Percentiles rank a stretch among this genome's conserved stretches.
Conservation (phyloP, 257 asterid genomes). For the Solanum phureja region DNA sequence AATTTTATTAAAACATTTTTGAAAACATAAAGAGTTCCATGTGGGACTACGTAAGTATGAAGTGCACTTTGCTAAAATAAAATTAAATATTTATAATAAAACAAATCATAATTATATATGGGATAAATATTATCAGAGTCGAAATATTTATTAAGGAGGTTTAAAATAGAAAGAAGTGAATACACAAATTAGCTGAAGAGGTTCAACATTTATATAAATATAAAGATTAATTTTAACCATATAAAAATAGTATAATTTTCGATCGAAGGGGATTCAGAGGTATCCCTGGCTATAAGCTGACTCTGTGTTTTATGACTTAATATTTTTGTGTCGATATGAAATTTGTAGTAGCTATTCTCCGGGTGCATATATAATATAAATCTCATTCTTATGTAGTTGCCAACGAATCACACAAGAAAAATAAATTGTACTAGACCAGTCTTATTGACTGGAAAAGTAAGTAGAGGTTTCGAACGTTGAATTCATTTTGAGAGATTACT, state of each 20-base stretch:
- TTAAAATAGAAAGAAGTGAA: too few species aligned
- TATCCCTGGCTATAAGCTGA: too few species aligned
- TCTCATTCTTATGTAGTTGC: rapidly evolving
- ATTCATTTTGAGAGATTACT: background rate
- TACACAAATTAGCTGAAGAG: too few species aligned
- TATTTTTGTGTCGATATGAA: rapidly evolving
- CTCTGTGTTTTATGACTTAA: background rate
- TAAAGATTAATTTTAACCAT: too few species aligned
- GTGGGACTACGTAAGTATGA: background rate
- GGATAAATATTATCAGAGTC: background rate
- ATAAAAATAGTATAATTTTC: too few species aligned
- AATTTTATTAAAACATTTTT: background rate
- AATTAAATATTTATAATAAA: background rate
- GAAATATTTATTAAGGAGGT: too few species aligned
- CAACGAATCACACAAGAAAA: background rate
- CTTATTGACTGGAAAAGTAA: background rate
- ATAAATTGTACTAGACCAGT: background rate
- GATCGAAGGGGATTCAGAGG: too few species aligned
- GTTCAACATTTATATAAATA: too few species aligned
- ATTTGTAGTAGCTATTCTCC: background rate
- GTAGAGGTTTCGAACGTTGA: rapidly evolving
- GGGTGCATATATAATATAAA: background rate
- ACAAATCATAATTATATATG: background rate
- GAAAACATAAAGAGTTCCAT: background rate
- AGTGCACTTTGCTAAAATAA: background rate